These are phyloP conservation scores for Phytophthora macrochlamydospora DNA, from an alignment of 352 stramenopile species.

Conservation along the genomic window DNA sequence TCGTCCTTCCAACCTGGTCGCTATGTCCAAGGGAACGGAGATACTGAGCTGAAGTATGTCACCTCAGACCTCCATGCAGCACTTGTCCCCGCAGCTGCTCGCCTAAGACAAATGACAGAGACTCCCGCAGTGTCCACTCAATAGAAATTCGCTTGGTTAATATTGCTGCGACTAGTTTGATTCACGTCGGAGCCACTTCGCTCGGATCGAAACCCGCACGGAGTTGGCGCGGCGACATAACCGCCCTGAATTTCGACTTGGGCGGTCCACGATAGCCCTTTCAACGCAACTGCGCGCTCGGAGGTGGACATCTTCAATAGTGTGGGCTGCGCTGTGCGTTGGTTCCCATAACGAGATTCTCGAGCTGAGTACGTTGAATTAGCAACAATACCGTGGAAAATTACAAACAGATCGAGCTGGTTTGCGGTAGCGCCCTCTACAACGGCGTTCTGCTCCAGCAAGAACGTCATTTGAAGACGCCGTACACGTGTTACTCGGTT, in stretches of 20 bases:
- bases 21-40: too few species aligned
- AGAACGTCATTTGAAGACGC: constrained; percentile 2
- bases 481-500: background rate
- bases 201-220: too few species aligned
- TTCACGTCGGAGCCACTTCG: too few species aligned
- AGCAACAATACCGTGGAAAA: background rate
- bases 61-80: too few species aligned
- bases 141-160: too few species aligned
- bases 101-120: too few species aligned
- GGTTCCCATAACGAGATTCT: background rate
- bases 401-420: background rate
- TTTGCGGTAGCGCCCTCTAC: background rate
- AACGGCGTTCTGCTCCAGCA: background rate
- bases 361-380: background rate
- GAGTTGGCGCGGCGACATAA: background rate
- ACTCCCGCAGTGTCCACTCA: too few species aligned
- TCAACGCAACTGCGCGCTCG: background rate
- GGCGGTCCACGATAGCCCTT: background rate
- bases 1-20: too few species aligned
- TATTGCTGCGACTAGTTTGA: too few species aligned
- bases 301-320: background rate
- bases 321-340: background rate
- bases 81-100: too few species aligned
- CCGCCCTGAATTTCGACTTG: background rate
- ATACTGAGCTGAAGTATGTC: too few species aligned